Base-by-base conservation (phyloP, 345 rosid genomes). In the Eucalyptus urophylla region DNA sequence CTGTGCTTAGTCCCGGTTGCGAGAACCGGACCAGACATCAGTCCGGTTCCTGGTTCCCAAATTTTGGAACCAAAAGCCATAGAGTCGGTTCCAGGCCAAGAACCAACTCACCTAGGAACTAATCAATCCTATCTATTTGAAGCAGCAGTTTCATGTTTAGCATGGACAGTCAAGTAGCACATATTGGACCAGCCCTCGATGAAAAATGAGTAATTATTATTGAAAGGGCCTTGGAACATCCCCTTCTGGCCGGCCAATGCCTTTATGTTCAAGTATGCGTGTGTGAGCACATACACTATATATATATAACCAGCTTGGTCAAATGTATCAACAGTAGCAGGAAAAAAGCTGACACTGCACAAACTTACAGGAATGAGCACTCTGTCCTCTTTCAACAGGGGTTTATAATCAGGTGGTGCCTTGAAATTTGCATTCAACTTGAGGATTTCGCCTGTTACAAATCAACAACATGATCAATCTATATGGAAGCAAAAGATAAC, bases 381-480 rank as follows among this genome's bases (percentile, higher is more conserved):
- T 87, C 88, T 92, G 67, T 97, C 96, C 92, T 95, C 99, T 91
- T 95, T 98, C 90, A 95, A 89, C 93, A 95, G 91, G 49, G 98
- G 99, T 89, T 94, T 95, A 91, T 98, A 98, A 91, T 95, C 97
- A 58, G 94, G 92, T 50, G 99, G 99, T 56, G 94, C 93, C 94
- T 95, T 98, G 94, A 93, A 98, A 89, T 95, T 94, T 27, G 98
- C 96, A 93, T 97, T 97, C 90, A 98, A 88, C 91, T 93, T 93
- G 69, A 97, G 92, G 87, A 98, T 97, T 92, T 97, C 97, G 89
- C 99, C 99, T 98, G 92, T 25, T 24, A 67, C 24, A 69, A 90
- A 88, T 69, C 92, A 86, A 90, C 88, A 37, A 76, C 49, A 91
- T 49, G 43, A 29, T 65, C 49, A 49, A 27, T 53, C 21, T 49